Percentiles rank a stretch among this genome's conserved stretches.
Evolutionary conservation across 2,329 filamentous ascomycete genomes (phyloP).

Genomic region (Sporothrix inflata): DNA sequence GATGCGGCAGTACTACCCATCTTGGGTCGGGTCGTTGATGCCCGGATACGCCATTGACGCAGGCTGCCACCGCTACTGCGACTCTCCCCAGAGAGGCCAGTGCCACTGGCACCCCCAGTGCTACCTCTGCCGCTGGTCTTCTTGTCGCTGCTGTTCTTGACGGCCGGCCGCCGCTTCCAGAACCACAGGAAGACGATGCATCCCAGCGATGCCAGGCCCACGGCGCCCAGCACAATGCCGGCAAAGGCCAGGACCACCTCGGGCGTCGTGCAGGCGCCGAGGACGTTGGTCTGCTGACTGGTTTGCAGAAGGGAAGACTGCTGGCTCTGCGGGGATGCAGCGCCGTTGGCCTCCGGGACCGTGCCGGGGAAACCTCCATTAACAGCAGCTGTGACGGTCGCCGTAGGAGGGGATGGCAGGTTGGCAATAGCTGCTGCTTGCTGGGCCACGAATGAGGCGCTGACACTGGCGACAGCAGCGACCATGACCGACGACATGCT

Average conservation of each 20-base stretch:
- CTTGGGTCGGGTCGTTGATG: not conserved
- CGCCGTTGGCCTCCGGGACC: not conserved
- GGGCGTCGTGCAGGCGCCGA: conserved; percentile 26
- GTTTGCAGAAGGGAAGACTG: not conserved
- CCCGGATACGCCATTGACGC: conserved; percentile 21
- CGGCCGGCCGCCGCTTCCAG: not conserved
- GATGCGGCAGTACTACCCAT: not conserved
- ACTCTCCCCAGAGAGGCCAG: conserved; percentile 15
- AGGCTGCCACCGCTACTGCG: conserved; percentile 12
- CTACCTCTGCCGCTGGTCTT: not conserved
- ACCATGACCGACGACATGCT: conserved; percentile 21
- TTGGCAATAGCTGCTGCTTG: conserved; percentile 2
- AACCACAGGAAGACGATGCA: conserved; percentile 23
- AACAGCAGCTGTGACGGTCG: not conserved
- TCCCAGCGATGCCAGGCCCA: conserved; percentile 21
- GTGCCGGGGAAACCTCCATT: not conserved
- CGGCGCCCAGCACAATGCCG: conserved; percentile 25
- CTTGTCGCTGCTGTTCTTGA: not conserved
- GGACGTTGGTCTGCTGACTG: not conserved
- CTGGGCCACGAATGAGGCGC: not conserved
- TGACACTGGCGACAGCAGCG: conserved; percentile 21
- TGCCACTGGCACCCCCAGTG: not conserved
- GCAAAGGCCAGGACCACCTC: conserved; percentile 28
- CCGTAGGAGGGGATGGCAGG: not conserved
- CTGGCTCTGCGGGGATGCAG: not conserved